Base-by-base conservation (phyloP, 176 grass and related monocot genomes). In the Alloteropsis semialata region DNA sequence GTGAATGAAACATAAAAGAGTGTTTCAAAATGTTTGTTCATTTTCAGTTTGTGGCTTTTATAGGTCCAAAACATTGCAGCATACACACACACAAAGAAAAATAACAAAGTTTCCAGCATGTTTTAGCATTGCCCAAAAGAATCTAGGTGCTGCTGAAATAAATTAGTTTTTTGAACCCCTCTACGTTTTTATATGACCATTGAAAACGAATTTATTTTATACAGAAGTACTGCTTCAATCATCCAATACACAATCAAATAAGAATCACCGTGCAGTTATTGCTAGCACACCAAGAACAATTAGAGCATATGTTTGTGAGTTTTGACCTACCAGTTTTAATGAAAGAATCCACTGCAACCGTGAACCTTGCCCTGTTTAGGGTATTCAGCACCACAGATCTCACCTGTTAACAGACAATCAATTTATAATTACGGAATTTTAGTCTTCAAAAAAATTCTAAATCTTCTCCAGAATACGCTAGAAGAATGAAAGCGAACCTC, bases 351-450 rank as follows among this genome's bases (percentile, higher is more conserved):
- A 99, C 97, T 43, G 97, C 93, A 48, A 99, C 97, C 1, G 93
- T 96, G 76, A 99, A 99, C 51, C 97, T 93, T 73, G 89, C 97
- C 42, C 91, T 96, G 66, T 99, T 99, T 86, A 99, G 57, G 56
- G 97, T 99, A 84, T 99, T 99, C 62, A 99, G 84, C 77, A 99
- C 97, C 60, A 99, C 89, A 58, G 93, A 96, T 87, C 94, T 99
- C 46, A 99, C 97, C 97, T 99, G 78, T 59, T 76, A 83, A 93
- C 46, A 64, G 69, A 81, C 54, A 82, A 84, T 73, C 21, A 92
- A 55, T 30, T 77, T 51, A 58, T 60, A 74, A 8, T 32, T 21
- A 39, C 19, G 22, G 6, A 65, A 28, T 39, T 38, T 80, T 76
- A 17, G 21, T 54, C 12, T 78, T 48, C 42, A 21, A 39, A 15